Base-by-base conservation (phyloP, 441 rosid genomes). In the Erodium chrysanthum region DNA sequence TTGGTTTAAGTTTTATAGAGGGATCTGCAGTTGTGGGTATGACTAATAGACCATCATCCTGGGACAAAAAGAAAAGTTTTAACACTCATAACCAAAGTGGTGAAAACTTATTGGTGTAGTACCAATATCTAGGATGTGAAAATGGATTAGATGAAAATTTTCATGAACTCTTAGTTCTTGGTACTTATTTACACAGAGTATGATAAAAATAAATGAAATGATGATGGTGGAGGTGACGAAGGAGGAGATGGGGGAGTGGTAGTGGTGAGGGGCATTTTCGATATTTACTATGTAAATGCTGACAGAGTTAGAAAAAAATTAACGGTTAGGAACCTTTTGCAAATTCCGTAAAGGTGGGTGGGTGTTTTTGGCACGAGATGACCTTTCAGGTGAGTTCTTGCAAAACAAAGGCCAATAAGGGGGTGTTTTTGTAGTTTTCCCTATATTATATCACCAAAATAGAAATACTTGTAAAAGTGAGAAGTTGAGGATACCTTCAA, bases 1-100 rank as follows among this genome's bases (percentile, higher is more conserved):
- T 88, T 66, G 84, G 64, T 64, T 85, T 86, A 72, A 85, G 86
- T 76, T 86, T 83, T 1, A 77, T 76, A 5, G 97, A 92, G 54
- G 83, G 82, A 82, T 87, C 96, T 62, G 88, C 86, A 61, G 83
- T 76, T 27, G 97, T 88, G 23, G 98, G 98, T 75, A 93, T 82
- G 52, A 85, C 86, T 69, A 93, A 75, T 78, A 93, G 82, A 65
- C 86, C 86, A 71, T 87, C 88, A 77, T 89, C 95, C 98, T 93
- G 83, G 37, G 42, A 70, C 21, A n/a, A 54, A 68, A 74, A 65
- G 65, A 40, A 72, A 67, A 23, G 70, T 2, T 12, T 46, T 12
- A 14, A 46, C 15, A 46, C 17, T 46, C 14, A 27, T 9, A 18
- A 56, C 7, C 23, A 59, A 37, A 62, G 5, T 18, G 20, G 10